These are phyloP conservation scores for Ophiobolus disseminans DNA, from an alignment of 2,329 filamentous ascomycete species.

Conservation along the genomic window DNA sequence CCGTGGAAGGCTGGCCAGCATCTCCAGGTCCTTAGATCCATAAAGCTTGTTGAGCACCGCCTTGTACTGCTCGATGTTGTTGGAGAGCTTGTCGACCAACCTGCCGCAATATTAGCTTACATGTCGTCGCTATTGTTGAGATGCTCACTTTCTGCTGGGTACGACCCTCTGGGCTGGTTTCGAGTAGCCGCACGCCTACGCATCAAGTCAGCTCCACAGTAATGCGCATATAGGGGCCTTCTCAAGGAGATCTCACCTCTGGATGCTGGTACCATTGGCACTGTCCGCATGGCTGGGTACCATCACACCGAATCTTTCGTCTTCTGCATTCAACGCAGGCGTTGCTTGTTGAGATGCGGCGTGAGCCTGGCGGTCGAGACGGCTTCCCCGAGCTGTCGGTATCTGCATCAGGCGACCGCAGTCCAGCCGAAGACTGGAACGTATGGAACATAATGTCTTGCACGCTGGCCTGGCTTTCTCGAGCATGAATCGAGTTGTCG, in stretches of 20 bases:
- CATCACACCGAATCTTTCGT: conserved; percentile 84
- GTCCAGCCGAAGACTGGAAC: conserved; percentile 49
- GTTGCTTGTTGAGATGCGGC: conserved; percentile 59
- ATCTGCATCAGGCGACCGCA: conserved; percentile 42
- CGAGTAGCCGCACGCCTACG: conserved; percentile 74
- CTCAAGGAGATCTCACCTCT: conserved; percentile 52
- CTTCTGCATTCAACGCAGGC: conserved; percentile 80
- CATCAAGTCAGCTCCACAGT: conserved; percentile 1
- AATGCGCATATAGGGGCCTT: background rate
- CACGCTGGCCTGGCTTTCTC: too few species aligned
- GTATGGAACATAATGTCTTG: conserved; percentile 53
- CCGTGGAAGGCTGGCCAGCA: conserved; percentile 48
- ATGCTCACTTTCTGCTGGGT: conserved; percentile 75
- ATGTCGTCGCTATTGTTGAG: conserved; percentile 60
- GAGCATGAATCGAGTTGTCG: conserved; percentile 5
- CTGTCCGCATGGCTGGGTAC: conserved; percentile 80
- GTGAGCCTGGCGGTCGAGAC: conserved; percentile 46
- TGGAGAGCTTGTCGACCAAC: conserved; percentile 62
- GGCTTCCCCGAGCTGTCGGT: conserved; percentile 46
- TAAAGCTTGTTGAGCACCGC: conserved; percentile 53
- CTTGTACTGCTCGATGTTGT: conserved; percentile 57
- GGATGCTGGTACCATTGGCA: conserved; percentile 82
- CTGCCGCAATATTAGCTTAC: conserved; percentile 62
- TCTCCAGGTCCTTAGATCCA: conserved; percentile 51
- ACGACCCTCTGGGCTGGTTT: conserved; percentile 79